Conservation (phyloP, 768 basidiomycete genomes). For the Lentinula guzmanii region DNA sequence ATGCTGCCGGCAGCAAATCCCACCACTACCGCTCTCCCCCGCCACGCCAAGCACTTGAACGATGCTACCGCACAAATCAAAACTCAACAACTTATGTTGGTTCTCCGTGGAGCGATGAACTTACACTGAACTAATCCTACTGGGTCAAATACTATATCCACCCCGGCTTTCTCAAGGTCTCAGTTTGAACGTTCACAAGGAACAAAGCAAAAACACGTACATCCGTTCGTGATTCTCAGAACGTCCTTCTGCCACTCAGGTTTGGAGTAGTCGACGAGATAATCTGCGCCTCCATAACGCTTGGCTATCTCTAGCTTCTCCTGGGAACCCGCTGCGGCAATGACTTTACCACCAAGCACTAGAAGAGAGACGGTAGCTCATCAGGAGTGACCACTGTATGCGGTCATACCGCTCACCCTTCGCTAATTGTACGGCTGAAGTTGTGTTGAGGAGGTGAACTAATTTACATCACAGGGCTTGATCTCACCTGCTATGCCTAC, state of each 20-base stretch:
- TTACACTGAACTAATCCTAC: constrained; percentile 71
- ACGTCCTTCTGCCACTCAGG: constrained; percentile 89
- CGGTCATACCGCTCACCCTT: constrained; percentile 49
- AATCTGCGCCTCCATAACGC: constrained; percentile 76
- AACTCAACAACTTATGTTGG: neutral
- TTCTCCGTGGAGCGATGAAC: constrained; percentile 3
- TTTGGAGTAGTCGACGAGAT: constrained; percentile 71
- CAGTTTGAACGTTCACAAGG: neutral
- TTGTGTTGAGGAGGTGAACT: neutral
- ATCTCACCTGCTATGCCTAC: constrained; percentile 63
- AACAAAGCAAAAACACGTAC: constrained; percentile 26
- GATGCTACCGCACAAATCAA: constrained; percentile 45
- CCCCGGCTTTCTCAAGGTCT: neutral
- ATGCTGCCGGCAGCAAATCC: constrained; percentile 86
- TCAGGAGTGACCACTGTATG: neutral
- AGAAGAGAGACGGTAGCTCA: neutral
- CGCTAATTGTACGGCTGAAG: constrained; percentile 82
- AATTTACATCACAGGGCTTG: neutral
- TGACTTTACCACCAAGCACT: constrained; percentile 91
- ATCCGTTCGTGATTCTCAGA: constrained; percentile 71
- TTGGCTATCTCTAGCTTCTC: constrained; percentile 78
- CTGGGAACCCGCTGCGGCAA: constrained; percentile 82
- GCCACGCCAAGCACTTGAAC: constrained; percentile 92
- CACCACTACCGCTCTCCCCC: constrained; percentile 87
- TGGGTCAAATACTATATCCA: constrained; percentile 70